Percentiles rank a stretch among this genome's conserved stretches.
Evolutionary conservation across 2,329 filamentous ascomycete genomes (phyloP).

Genomic region (Lachnellula hyalina): DNA sequence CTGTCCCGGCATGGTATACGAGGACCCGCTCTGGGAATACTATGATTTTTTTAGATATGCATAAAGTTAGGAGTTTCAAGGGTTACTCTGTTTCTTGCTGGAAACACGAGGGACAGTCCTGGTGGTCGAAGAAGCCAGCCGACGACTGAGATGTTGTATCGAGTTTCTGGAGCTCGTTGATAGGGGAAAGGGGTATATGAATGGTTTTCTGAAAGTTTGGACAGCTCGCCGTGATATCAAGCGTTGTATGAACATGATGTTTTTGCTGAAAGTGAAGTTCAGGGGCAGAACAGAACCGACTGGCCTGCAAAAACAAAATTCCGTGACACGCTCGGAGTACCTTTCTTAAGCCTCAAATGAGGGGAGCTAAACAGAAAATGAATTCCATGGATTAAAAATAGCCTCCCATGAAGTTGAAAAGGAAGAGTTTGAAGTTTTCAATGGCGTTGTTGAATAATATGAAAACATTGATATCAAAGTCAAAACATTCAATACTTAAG

Average conservation of each 20-base stretch:
- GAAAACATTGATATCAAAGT: not conserved
- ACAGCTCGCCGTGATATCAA: not conserved
- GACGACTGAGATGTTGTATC: not conserved
- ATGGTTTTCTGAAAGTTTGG: not conserved
- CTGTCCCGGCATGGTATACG: slow-evolving; percentile 70
- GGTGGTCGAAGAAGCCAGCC: not conserved
- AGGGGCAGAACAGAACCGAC: not conserved
- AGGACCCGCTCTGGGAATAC: slow-evolving; percentile 55
- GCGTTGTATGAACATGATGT: not conserved
- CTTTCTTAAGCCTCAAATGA: not conserved
- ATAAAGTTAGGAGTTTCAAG: not conserved
- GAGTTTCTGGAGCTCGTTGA: not conserved
- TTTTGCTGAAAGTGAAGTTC: not conserved
- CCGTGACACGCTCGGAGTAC: not conserved
- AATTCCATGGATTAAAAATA: not conserved
- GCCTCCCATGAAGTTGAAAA: not conserved
- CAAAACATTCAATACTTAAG: not conserved
- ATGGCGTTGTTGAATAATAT: not conserved
- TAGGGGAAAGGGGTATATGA: not conserved
- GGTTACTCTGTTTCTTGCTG: not conserved
- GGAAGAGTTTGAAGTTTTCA: not conserved
- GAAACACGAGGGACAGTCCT: not conserved
- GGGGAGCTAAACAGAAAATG: not conserved
- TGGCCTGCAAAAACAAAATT: not conserved
- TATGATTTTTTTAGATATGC: slow-evolving; percentile 21